phyloP scores from a whole-genome alignment of 2,329 filamentous ascomycete species.

The Aspergillus thermomutatus region DNA sequence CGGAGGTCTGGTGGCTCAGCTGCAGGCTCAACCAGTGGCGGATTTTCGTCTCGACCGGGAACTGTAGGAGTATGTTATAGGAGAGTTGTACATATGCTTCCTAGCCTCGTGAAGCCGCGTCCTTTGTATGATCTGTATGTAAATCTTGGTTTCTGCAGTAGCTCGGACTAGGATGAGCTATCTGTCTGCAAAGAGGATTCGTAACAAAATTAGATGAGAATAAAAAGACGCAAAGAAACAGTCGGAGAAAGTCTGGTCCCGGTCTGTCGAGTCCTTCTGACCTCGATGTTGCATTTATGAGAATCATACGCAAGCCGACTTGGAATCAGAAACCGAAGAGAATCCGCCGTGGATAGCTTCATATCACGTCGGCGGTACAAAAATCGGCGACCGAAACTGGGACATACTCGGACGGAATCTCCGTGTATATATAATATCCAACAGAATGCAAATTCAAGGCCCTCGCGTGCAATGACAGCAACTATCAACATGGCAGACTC shows the following conservation, averaged over 20 bases:
- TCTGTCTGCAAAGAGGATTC: not conserved
- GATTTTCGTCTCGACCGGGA: not conserved
- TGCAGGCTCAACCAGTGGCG: not conserved
- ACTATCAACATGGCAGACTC: not conserved
- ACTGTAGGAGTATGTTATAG: not conserved
- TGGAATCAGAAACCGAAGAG: too few species aligned
- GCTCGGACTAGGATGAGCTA: not conserved
- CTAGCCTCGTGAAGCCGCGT: not conserved
- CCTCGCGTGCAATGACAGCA: too few species aligned
- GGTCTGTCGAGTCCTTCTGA: too few species aligned
- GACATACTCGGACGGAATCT: not conserved
- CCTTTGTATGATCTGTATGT: too few species aligned
- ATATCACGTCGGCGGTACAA: too few species aligned
- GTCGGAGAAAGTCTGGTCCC: too few species aligned
- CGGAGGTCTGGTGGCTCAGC: conserved; percentile 1
- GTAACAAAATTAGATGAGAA: too few species aligned
- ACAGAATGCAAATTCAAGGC: not conserved
- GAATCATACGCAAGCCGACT: too few species aligned
- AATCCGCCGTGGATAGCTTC: too few species aligned
- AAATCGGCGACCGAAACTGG: not conserved
- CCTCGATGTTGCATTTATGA: too few species aligned
- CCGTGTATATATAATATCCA: not conserved
- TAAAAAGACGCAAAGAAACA: too few species aligned
- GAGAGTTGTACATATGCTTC: not conserved
- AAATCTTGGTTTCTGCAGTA: not conserved